Conservation (phyloP, 2,329 filamentous ascomycete species). For the Stachybotrys echinatus region DNA sequence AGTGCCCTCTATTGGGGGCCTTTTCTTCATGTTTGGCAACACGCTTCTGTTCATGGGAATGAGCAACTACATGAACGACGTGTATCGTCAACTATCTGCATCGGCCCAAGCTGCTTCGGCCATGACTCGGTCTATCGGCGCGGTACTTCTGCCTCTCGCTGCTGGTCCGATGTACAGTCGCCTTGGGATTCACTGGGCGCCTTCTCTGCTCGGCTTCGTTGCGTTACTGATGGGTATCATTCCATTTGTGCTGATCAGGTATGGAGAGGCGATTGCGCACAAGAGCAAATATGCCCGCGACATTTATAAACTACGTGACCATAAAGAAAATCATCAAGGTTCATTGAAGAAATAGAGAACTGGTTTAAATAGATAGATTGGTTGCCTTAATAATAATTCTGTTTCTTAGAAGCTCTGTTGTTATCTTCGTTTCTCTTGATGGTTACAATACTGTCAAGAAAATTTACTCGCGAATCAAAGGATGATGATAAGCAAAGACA, state of each 20-base stretch:
- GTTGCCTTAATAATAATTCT: too few species aligned
- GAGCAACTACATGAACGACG: slow-evolving; percentile 28
- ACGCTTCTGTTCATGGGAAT: slow-evolving; percentile 29
- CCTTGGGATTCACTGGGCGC: slow-evolving; percentile 28
- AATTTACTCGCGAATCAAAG: too few species aligned
- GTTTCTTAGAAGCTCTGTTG: too few species aligned
- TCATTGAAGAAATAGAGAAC: too few species aligned
- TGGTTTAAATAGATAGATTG: too few species aligned
- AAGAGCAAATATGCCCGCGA: slow-evolving; percentile 15
- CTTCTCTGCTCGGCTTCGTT: slow-evolving; percentile 25
- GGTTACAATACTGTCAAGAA: too few species aligned
- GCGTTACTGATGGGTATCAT: slow-evolving; percentile 23
- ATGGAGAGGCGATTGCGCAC: slow-evolving; percentile 20
- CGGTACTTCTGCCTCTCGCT: slow-evolving; percentile 25
- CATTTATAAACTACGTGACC: too few species aligned
- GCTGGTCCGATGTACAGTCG: slow-evolving; percentile 23
- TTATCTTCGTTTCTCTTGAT: too few species aligned
- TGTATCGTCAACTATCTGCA: slow-evolving; percentile 24
- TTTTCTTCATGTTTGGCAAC: slow-evolving; percentile 36
- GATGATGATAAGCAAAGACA: too few species aligned
- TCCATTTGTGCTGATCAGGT: slow-evolving; percentile 24
- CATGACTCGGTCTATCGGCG: slow-evolving; percentile 25
- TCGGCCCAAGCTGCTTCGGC: slow-evolving; percentile 28
- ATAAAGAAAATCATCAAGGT: too few species aligned
- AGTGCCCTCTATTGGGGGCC: slow-evolving; percentile 32